A percentile compares a stretch with the other conserved stretches of the same genome.
Conservation (phyloP, 2,329 filamentous ascomycete species). For the Rhynchosporium graminicola region DNA sequence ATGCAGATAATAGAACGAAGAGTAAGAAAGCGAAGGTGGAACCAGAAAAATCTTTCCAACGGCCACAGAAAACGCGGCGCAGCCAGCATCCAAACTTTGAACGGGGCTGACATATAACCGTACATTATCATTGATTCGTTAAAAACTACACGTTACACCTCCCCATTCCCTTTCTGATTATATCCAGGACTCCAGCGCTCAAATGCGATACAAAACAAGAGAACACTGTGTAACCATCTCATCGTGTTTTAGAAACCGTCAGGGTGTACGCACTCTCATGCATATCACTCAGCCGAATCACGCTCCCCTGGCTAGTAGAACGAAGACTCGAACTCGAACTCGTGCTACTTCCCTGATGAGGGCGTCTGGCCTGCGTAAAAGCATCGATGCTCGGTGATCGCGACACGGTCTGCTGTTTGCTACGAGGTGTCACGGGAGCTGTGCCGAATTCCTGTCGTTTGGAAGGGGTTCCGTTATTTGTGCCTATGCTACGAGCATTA, state of each 20-base stretch:
- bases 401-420: slow-evolving; percentile 26
- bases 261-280: slow-evolving; percentile 36
- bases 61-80: background rate
- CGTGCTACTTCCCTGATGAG: slow-evolving; percentile 30
- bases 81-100: slow-evolving; percentile 4
- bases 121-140: slow-evolving; percentile 26
- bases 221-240: background rate
- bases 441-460: slow-evolving; percentile 30
- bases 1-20: too few relatives aligned
- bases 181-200: slow-evolving; percentile 36
- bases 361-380: slow-evolving; percentile 33
- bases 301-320: slow-evolving; percentile 36
- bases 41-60: too few relatives aligned
- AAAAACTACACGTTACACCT: slow-evolving; percentile 29
- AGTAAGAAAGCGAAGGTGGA: too few relatives aligned
- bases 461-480: slow-evolving; percentile 20
- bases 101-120: background rate
- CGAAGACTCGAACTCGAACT: slow-evolving; percentile 34
- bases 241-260: slow-evolving; percentile 29
- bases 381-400: slow-evolving; percentile 31
- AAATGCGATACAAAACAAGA: slow-evolving; percentile 22
- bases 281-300: slow-evolving; percentile 35
- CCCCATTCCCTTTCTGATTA: slow-evolving; percentile 4
- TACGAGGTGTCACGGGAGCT: slow-evolving; percentile 35
- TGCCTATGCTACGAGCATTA: slow-evolving; percentile 27